phyloP scores from a whole-genome alignment of 163 green algal genomes.

The Volvox carteri region DNA sequence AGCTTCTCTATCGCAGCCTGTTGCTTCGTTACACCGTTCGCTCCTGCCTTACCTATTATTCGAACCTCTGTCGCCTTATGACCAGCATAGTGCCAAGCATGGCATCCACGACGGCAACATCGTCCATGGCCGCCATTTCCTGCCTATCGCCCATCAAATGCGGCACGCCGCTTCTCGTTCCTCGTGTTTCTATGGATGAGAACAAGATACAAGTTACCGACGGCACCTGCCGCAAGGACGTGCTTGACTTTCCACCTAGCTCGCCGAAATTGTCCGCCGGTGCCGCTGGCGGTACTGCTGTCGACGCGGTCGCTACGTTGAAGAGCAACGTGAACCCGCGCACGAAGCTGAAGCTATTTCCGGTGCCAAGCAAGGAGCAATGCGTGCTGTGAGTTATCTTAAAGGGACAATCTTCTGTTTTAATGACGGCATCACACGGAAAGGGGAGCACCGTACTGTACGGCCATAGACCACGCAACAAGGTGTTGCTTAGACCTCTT shows the following conservation, averaged over 20 bases:
- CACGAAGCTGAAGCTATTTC: conserved; percentile 42
- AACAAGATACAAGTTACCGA: background rate
- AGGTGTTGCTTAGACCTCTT: too few relatives aligned
- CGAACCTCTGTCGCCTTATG: background rate
- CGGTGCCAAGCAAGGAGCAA: conserved; percentile 8
- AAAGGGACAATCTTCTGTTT: too few relatives aligned
- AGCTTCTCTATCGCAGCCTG: background rate
- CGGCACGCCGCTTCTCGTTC: background rate
- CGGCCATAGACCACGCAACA: too few relatives aligned
- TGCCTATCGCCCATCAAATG: conserved; percentile 18
- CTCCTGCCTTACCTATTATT: background rate
- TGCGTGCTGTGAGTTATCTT: conserved; percentile 33
- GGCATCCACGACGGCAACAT: background rate
- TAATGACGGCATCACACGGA: background rate
- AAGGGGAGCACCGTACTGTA: too few relatives aligned
- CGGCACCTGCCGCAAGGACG: background rate
- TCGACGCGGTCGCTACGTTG: background rate
- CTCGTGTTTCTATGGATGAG: background rate
- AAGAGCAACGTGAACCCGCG: background rate
- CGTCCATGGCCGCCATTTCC: background rate
- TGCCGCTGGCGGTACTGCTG: background rate
- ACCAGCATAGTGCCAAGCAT: background rate
- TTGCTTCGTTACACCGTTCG: background rate
- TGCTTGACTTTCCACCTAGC: background rate
- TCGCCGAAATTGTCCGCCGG: background rate